Base-by-base conservation (phyloP, 2,329 filamentous ascomycete genomes). In the Curvularia lunata region DNA sequence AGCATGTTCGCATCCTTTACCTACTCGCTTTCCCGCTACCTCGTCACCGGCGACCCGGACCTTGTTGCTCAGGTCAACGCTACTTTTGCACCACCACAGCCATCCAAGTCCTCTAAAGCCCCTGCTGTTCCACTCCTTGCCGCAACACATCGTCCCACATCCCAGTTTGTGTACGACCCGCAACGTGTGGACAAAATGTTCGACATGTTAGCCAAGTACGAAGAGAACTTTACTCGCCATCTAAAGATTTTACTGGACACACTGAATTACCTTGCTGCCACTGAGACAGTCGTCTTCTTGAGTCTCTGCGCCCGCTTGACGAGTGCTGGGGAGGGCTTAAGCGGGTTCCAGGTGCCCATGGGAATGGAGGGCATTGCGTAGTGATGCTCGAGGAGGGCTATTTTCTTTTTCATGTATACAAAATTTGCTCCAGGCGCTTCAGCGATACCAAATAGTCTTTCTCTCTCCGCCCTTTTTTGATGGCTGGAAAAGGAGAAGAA, bases 231-330 rank as follows among this genome's bases (percentile, higher is more conserved):
- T 75, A 91, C 90, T 56, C 83, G 92, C 46, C 94, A 98, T 78
- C 79, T 99, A 68, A 93, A 96, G 80, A 97, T 98, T 65, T 78
- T 99, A 69, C 86, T 98, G 37, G 95, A 98, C 74, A 94, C 92
- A 59, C 83, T 99, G 62, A 98, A 99, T 69, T 97, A 98, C 77
- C 96, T 97, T 69, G 95, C 95, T 2, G 95, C 95, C 0, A 98
- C 95, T 0, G 95, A 99, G 81, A 98, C 95, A 38, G 94, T 97
- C 3, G 95, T 97, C 18, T 83, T 99, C 64, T 80, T 98, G 61
- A 94, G 93, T 64, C 81, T 99, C 16, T 96, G 92, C 73, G 92
- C 92, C 12, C 80, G 92, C 59, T 74, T 96, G 70, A 93, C 90
- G 69, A 91, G 90, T 58, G 91, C 91, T 12, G 92, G 91, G 59